A percentile compares a stretch with the other conserved stretches of the same genome.
These are phyloP conservation scores for Oehlia diaphana DNA, from an alignment of 192 early-diverging fungal genomes.

Conservation along the genomic window DNA sequence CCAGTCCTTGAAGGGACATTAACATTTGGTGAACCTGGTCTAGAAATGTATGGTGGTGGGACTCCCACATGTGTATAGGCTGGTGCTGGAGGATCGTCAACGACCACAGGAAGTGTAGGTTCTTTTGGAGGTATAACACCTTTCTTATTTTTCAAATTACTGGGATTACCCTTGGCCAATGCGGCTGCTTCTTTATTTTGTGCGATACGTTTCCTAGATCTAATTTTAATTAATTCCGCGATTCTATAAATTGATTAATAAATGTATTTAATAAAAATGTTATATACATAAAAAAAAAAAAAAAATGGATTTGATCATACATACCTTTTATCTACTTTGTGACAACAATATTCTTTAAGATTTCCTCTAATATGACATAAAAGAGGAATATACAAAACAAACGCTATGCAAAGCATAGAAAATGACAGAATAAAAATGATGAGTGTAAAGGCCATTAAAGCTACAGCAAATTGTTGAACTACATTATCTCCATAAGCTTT, in stretches of 20 bases:
- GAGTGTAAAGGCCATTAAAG: slow-evolving; percentile 62
- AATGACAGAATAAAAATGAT: slow-evolving; percentile 60
- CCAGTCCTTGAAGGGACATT: not conserved
- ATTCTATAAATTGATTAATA: slow-evolving; percentile 43
- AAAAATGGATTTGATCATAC: not conserved
- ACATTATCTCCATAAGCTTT: slow-evolving; percentile 28
- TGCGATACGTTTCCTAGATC: slow-evolving; percentile 47
- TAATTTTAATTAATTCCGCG: slow-evolving; percentile 56
- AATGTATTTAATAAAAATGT: slow-evolving; percentile 8
- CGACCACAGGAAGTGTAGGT: not conserved
- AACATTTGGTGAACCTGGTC: not conserved
- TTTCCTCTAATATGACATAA: slow-evolving; percentile 79
- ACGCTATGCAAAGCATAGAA: slow-evolving; percentile 57
- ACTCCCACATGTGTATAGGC: not conserved
- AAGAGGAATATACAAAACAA: slow-evolving; percentile 76
- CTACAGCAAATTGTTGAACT: not conserved
- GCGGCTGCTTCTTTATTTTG: slow-evolving; percentile 25
- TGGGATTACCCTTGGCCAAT: not conserved
- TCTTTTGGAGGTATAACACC: not conserved
- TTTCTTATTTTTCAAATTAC: not conserved
- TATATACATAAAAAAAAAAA: not conserved
- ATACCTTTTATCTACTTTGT: slow-evolving; percentile 89
- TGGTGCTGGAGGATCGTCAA: not conserved
- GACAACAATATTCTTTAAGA: slow-evolving; percentile 85
- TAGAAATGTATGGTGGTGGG: not conserved